Conservation (phyloP, 768 basidiomycete species). For the Pleurotus tuoliensis region DNA sequence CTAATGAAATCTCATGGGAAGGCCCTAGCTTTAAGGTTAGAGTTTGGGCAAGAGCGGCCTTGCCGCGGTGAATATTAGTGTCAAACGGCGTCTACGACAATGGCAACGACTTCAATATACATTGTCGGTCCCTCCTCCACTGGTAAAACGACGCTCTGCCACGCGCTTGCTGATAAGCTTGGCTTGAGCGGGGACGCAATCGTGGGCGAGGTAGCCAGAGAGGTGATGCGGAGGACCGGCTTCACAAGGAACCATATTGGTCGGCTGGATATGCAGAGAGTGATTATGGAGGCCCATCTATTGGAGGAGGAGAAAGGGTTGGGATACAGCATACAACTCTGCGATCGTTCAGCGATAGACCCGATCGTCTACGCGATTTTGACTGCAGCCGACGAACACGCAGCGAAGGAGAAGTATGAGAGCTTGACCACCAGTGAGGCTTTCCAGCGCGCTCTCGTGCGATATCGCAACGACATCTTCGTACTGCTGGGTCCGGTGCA, state of each 20-base stretch:
- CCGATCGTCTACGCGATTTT: slow-evolving; percentile 59
- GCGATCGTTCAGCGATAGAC: slow-evolving; percentile 65
- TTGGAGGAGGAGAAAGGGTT: slow-evolving; percentile 32
- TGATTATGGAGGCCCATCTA: slow-evolving; percentile 58
- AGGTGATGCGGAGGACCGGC: slow-evolving; percentile 48
- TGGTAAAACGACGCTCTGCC: slow-evolving; percentile 68
- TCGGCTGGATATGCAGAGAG: slow-evolving; percentile 55
- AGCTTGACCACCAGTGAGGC: slow-evolving; percentile 29
- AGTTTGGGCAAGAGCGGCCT: no score
- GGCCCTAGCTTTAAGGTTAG: no score
- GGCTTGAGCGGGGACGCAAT: slow-evolving; percentile 33
- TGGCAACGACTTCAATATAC: slow-evolving; percentile 28
- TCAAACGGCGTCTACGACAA: neutral
- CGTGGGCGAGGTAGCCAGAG: slow-evolving; percentile 60
- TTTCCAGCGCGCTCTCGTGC: slow-evolving; percentile 38
- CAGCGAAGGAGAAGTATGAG: slow-evolving; percentile 29
- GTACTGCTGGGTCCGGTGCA: slow-evolving; percentile 50
- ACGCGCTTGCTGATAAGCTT: slow-evolving; percentile 41
- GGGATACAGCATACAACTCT: slow-evolving; percentile 33
- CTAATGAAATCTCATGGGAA: no score
- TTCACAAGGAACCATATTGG: slow-evolving; percentile 50
- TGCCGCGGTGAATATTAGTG: no score
- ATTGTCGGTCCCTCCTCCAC: slow-evolving; percentile 58
- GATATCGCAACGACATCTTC: slow-evolving; percentile 46
- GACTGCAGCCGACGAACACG: slow-evolving; percentile 32